Conservation (phyloP, 1,284 basidiomycete genomes). For the Golubevia sp. region DNA sequence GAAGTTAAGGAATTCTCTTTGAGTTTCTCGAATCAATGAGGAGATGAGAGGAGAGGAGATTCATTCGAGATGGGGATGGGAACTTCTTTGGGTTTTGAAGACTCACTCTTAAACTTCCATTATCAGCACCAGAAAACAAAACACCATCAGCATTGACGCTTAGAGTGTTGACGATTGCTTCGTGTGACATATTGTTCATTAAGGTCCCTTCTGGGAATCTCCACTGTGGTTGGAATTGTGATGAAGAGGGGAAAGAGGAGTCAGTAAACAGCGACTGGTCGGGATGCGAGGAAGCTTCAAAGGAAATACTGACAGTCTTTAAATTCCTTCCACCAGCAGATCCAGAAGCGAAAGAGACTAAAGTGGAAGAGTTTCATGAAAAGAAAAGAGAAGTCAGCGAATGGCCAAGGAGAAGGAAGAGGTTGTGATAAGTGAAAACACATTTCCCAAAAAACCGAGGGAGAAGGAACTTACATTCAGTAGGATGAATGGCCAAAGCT, state of each 20-base stretch:
- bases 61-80: too few relatives aligned
- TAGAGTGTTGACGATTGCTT: constrained; percentile 95
- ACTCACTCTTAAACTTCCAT: constrained; percentile 27
- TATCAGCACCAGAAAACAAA: constrained; percentile 79
- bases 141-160: constrained; percentile 94
- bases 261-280: too few relatives aligned
- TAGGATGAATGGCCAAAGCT: constrained; percentile 88
- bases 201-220: constrained; percentile 94
- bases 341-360: constrained; percentile 84
- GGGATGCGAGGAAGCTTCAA: too few relatives aligned
- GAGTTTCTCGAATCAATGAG: background rate
- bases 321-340: constrained; percentile 97
- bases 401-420: too few relatives aligned
- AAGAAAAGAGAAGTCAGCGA: too few relatives aligned
- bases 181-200: constrained; percentile 93
- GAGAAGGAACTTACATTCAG: constrained; percentile 70
- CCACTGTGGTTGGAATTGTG: too few relatives aligned
- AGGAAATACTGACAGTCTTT: too few relatives aligned
- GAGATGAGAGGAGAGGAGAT: background rate
- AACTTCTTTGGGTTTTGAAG: background rate
- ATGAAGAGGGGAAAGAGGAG: too few relatives aligned
- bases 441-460: too few relatives aligned
- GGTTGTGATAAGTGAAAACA: background rate
- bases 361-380: background rate
- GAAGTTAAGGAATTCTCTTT: background rate